phyloP scores from a whole-genome alignment of 2,329 filamentous ascomycete species.

The Podosphaera fusca region DNA sequence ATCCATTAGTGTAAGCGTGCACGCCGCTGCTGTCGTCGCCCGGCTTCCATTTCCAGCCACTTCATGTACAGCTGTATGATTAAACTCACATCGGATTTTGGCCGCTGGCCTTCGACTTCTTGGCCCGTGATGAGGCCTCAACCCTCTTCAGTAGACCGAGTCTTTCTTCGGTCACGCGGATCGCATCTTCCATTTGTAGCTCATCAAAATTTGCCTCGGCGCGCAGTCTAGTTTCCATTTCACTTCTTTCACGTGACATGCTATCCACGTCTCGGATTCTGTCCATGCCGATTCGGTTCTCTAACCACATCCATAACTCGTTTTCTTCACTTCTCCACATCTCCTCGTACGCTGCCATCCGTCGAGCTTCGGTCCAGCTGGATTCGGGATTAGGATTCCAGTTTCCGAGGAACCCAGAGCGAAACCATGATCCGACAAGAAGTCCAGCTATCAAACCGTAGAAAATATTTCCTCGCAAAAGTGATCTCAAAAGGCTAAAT shows the following conservation, averaged over 20 bases:
- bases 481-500: slow-evolving; percentile 41
- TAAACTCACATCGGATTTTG: too few relatives aligned
- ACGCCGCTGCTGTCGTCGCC: too few relatives aligned
- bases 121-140: slow-evolving; percentile 21
- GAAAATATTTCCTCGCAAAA: slow-evolving; percentile 56
- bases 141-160: slow-evolving; percentile 54
- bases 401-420: slow-evolving; percentile 26
- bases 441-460: slow-evolving; percentile 53
- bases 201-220: slow-evolving; percentile 12
- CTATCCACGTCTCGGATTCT: slow-evolving; percentile 37
- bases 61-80: too few relatives aligned
- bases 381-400: slow-evolving; percentile 18
- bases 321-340: slow-evolving; percentile 31
- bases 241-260: slow-evolving; percentile 12
- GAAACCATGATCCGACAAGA: slow-evolving; percentile 52
- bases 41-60: too few relatives aligned
- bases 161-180: slow-evolving; percentile 58
- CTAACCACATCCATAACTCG: slow-evolving; percentile 17
- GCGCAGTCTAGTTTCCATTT: slow-evolving; percentile 9
- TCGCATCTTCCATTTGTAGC: slow-evolving; percentile 14
- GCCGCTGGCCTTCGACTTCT: neutral
- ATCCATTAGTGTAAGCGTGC: neutral
- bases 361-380: slow-evolving; percentile 24
- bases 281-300: slow-evolving; percentile 30
- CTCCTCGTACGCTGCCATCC: slow-evolving; percentile 70